phyloP scores from a whole-genome alignment of 2,329 filamentous ascomycete species.

The Sarocladiaceae sp. region DNA sequence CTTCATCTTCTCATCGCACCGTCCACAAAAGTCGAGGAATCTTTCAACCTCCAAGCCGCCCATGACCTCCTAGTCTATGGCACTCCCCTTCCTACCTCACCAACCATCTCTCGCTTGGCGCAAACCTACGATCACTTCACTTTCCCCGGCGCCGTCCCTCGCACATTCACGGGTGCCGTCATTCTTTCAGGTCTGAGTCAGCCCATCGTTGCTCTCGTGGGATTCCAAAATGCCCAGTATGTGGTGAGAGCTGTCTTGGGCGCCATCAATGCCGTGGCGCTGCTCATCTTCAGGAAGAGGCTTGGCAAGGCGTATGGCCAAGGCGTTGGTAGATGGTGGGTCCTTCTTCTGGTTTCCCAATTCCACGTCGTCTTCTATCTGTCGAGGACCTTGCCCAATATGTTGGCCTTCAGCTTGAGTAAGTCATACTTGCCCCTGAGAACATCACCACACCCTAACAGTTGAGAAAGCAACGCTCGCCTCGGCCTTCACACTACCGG shows the following conservation, averaged over 20 bases:
- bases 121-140: conserved; percentile 78
- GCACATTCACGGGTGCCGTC: conserved; percentile 81
- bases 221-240: conserved; percentile 50
- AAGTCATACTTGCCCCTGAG: conserved; percentile 27
- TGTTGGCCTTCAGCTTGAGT: conserved; percentile 90
- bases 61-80: conserved; percentile 86
- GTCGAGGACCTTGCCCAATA: conserved; percentile 86
- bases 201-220: conserved; percentile 54
- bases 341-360: conserved; percentile 70
- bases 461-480: conserved; percentile 71
- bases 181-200: conserved; percentile 66
- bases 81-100: conserved; percentile 52
- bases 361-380: conserved; percentile 94
- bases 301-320: conserved; percentile 63
- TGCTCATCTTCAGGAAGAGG: conserved; percentile 59
- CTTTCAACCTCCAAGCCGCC: conserved; percentile 90
- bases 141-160: conserved; percentile 86
- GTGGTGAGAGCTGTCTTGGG: conserved; percentile 73
- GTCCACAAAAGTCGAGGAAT: conserved; percentile 97
- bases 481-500: conserved; percentile 39
- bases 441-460: too few relatives aligned
- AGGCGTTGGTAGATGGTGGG: conserved; percentile 69
- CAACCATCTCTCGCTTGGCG: conserved; percentile 47
- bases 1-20: conserved; percentile 70
- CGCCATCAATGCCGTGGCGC: conserved; percentile 61